Evolutionary conservation across 1,284 basidiomycete genomes (phyloP).

Genomic region (Exsudoporus floridanus): DNA sequence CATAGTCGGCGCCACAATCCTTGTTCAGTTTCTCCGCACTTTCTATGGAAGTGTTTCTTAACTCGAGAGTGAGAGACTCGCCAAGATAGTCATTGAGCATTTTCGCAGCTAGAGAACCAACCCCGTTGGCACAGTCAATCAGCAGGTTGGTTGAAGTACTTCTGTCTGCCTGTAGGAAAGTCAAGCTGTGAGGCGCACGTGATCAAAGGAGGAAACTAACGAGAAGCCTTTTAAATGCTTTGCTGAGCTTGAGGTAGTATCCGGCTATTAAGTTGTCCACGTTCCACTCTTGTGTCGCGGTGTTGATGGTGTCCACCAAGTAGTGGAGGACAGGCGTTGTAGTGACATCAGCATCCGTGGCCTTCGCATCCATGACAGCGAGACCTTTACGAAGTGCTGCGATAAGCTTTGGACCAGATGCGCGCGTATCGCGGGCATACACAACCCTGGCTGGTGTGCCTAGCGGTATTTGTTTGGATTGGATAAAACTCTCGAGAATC

Average conservation of each 20-base stretch:
- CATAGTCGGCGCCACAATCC: conserved; percentile 93
- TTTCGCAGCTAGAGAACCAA: conserved; percentile 76
- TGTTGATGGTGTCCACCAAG: conserved; percentile 89
- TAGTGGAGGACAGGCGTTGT: conserved; percentile 98
- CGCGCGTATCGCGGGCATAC: conserved; percentile 92
- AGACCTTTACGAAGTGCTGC: conserved; percentile 84
- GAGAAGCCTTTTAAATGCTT: conserved; percentile 84
- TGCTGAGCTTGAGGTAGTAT: conserved; percentile 85
- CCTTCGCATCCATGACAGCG: conserved; percentile 61
- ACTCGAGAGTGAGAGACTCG: conserved; percentile 52
- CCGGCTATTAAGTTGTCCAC: conserved; percentile 85
- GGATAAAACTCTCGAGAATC: conserved; percentile 65
- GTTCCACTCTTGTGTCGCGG: conserved; percentile 74
- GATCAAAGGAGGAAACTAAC: conserved; percentile 47
- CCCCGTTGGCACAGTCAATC: conserved; percentile 98
- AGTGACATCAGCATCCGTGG: conserved; percentile 77
- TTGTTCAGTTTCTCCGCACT: conserved; percentile 80
- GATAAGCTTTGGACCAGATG: conserved; percentile 83
- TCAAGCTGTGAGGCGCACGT: conserved; percentile 4
- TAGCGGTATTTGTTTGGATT: conserved; percentile 74
- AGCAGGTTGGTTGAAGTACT: conserved; percentile 60
- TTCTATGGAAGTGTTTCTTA: conserved; percentile 68
- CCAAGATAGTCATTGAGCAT: conserved; percentile 59
- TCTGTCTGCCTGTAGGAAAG: conserved; percentile 54
- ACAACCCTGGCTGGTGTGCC: conserved; percentile 79